These are phyloP conservation scores for Diversispora eburnea DNA, from an alignment of 192 early-diverging fungal genomes.

Conservation along the genomic window DNA sequence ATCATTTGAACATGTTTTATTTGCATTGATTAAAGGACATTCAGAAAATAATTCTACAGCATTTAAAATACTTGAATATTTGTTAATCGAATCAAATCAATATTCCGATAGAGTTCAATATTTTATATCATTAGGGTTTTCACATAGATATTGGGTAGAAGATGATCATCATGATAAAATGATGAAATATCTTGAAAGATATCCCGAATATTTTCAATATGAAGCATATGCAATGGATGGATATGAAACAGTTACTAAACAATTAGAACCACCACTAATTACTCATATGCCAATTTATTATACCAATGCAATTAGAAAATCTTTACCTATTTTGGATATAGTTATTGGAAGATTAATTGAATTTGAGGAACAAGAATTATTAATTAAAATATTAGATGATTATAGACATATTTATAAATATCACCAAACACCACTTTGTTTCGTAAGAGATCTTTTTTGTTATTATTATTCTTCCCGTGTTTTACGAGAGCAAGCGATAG, in stretches of 20 bases:
- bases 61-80: constrained; percentile 47
- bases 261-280: constrained; percentile 57
- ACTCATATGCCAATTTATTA: constrained; percentile 66
- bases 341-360: constrained; percentile 67
- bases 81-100: constrained; percentile 50
- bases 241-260: constrained; percentile 33
- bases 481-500: constrained; percentile 52
- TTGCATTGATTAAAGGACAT: constrained; percentile 63
- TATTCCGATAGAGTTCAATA: constrained; percentile 54
- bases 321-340: constrained; percentile 63
- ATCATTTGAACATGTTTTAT: constrained; percentile 65
- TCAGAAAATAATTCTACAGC: constrained; percentile 47
- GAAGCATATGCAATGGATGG: constrained; percentile 57
- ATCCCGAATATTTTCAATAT: constrained; percentile 73
- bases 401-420: constrained; percentile 60
- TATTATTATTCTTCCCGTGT: constrained; percentile 65
- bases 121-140: constrained; percentile 64
- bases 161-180: constrained; percentile 63
- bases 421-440: constrained; percentile 66
- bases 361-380: constrained; percentile 52
- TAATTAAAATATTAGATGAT: constrained; percentile 59
- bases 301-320: constrained; percentile 63
- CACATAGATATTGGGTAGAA: constrained; percentile 68
- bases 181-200: constrained; percentile 56
- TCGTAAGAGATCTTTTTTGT: constrained; percentile 61